These are phyloP conservation scores for Venturia effusa DNA, from an alignment of 2,329 filamentous ascomycete species.

Conservation along the genomic window DNA sequence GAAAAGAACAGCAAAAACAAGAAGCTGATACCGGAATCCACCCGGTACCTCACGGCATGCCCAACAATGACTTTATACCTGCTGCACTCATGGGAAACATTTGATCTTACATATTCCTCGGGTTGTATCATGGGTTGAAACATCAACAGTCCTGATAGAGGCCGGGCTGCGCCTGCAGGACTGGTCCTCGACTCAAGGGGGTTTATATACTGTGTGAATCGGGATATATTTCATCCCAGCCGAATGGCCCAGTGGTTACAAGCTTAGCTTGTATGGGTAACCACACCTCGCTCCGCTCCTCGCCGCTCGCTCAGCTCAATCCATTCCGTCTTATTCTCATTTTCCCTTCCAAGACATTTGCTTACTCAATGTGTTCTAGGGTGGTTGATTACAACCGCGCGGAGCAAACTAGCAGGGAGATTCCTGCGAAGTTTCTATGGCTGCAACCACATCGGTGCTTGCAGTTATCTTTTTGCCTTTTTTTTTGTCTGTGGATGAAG, in stretches of 20 bases:
- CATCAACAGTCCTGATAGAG: background rate
- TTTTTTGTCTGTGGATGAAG: background rate
- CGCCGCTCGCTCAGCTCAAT: too few species aligned
- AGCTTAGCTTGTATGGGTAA: background rate
- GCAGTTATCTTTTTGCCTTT: background rate
- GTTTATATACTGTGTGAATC: background rate
- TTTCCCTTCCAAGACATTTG: background rate
- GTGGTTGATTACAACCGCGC: background rate
- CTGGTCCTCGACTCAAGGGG: background rate
- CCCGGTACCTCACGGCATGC: background rate
- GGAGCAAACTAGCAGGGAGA: background rate
- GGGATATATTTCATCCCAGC: background rate
- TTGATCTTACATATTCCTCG: background rate
- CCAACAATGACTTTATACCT: background rate
- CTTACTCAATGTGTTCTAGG: background rate
- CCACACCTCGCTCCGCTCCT: background rate
- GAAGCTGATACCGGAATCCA: background rate
- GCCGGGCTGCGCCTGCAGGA: background rate
- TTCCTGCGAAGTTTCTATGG: background rate
- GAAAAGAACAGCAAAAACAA: background rate
- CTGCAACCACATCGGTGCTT: background rate
- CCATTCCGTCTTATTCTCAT: too few species aligned
- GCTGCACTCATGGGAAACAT: background rate
- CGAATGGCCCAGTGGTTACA: background rate
- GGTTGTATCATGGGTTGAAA: background rate